Evolutionary conservation across 169 alveolate genomes (phyloP), one percentile per base, ranked within the genome.

Genomic region (Perkinsus olseni): DNA sequence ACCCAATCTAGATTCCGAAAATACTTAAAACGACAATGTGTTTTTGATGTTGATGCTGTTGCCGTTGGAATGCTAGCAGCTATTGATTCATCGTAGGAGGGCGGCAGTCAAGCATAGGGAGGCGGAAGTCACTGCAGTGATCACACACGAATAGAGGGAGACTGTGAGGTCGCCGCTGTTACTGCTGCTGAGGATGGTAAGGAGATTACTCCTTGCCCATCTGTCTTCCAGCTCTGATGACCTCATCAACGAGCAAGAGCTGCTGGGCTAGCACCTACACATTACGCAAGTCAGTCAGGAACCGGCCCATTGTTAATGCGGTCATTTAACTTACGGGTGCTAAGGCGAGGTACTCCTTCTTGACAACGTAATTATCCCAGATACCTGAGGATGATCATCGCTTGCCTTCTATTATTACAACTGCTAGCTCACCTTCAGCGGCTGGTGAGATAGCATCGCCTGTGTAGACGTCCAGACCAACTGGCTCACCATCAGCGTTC

Each of bases 171-270:
- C 50, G 3, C 50, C 50, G 11, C 21, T 40, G 50, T 40, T 3
- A 3, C 11, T 3, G 50, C 11, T 6, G 50, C 11, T 40, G 50
- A 3, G 11, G 11, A 6, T 6, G 50, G 50, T 3, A 40, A 40
- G 50, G 50, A 4, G 36, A 6, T 28, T 62, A 62, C 82, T 93
- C 94, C 38, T 92, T 94, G 4, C 96, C 94, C 99, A 98, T 98
- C 50, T 98, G 98, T 94, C 97, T 98, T 91, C 99, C 99, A 1
- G 99, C 99, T 96, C 98, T 98, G 94, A 99, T 97, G 38, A 99
- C 98, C 94, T 99, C 99, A 94, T 99, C 99, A 36, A 98, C 99
- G 92, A 98, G 97, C 38, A 99, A 96, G 94, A 99, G 96, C 96
- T 99, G 99, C 97, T 99, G 99, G 62, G 99, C 99, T 74, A 99